phyloP scores from a whole-genome alignment of 768 basidiomycete genomes.

The Tylopilus intermedius region DNA sequence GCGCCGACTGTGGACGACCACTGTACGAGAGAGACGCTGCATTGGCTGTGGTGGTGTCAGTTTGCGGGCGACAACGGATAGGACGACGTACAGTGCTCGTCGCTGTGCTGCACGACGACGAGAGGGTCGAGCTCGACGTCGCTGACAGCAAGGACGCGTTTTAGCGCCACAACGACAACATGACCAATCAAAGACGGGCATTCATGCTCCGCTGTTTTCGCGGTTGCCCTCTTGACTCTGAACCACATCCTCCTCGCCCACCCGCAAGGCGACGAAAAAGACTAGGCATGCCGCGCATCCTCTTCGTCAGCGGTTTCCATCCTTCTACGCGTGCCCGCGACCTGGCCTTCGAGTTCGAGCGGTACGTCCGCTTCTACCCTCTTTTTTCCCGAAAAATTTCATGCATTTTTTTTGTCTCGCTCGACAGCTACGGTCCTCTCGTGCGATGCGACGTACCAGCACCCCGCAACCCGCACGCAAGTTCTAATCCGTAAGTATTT shows the following conservation, averaged over 20 bases:
- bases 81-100: constrained; percentile 1
- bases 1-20: constrained; percentile 1
- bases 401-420: background rate
- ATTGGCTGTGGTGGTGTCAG: constrained; percentile 18
- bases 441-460: constrained; percentile 89
- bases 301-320: constrained; percentile 85
- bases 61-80: background rate
- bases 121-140: constrained; percentile 3
- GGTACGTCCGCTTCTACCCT: constrained; percentile 38
- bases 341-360: constrained; percentile 83
- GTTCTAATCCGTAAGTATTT: constrained; percentile 75
- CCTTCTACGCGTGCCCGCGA: constrained; percentile 78
- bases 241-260: constrained; percentile 21
- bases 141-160: constrained; percentile 2
- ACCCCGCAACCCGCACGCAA: constrained; percentile 70
- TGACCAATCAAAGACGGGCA: constrained; percentile 22
- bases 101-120: background rate
- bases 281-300: constrained; percentile 65
- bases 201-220: constrained; percentile 29
- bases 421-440: constrained; percentile 69
- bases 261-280: background rate
- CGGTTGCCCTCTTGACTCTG: constrained; percentile 15
- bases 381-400: constrained; percentile 3
- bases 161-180: constrained; percentile 37
- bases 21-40: constrained; percentile 15